Evolutionary conservation across 345 rosid species (phyloP), one percentile per base, ranked within the genome.

Genomic region (Sisymbrium irio): DNA sequence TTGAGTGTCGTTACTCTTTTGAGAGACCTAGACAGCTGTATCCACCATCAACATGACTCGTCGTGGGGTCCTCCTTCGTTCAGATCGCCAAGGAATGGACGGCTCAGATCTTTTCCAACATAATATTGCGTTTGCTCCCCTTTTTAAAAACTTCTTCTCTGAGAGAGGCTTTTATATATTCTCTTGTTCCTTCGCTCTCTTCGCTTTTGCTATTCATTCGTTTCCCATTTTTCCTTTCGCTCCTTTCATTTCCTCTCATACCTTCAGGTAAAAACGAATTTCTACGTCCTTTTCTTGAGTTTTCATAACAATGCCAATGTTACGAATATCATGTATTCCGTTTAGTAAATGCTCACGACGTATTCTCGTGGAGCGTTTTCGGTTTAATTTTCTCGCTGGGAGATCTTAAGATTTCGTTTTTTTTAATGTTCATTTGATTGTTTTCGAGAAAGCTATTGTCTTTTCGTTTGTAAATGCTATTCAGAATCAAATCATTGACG

Each of bases 41-140:
- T 74, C 78, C 67, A 74, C 78, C 60, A 57, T 65, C 36, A 57
- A 12, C 58, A 37, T 57, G 50, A 73, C 51, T 56, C 41, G 65
- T 65, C 65, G 65, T 73, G 72, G 72, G 77, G 78, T 74, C 78
- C 51, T 73, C 65, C 57, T 53, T 42, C 19, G 41, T 17, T 72
- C 45, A 54, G 14, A 63, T 35, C 27, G 44, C 56, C 56, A 9
- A n/a, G 4, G 2, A 73, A 11, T 56, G 6, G 4, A 74, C 78
- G 72, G 67, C 59, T 65, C 5, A 57, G 59, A 65, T 74, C 41
- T 44, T 56, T 59, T 65, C 50, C 25, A 25, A 9, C 19, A 49
- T 46, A 72, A n/a, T 61, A 27, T 11, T 30, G 68, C 61, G 11
- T 46, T 28, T 28, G 9, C 51, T 46, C 41, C 72, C 41, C 72